phyloP scores from a whole-genome alignment of 1,139 yeast species.

The Candida sp. region DNA sequence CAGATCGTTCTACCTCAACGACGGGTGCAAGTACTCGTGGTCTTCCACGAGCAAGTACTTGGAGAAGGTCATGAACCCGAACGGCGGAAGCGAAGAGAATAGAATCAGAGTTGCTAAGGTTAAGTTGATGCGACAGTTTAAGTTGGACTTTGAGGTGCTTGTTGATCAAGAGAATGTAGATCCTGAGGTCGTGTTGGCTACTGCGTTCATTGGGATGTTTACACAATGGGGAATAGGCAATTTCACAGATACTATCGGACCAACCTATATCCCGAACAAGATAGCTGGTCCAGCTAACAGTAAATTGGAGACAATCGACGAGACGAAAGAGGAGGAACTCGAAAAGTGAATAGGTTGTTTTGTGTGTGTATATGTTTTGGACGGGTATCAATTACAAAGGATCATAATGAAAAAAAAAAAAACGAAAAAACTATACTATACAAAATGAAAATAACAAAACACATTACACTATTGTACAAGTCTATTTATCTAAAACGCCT shows the following conservation, averaged over 20 bases:
- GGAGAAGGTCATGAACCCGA: constrained; percentile 56
- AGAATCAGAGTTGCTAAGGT: constrained; percentile 59
- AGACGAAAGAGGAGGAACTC: constrained; percentile 6
- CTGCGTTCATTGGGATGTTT: constrained; percentile 63
- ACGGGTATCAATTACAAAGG: not conserved
- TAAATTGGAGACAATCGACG: constrained; percentile 6
- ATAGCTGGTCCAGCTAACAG: not conserved
- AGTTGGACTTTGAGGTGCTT: constrained; percentile 61
- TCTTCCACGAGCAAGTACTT: constrained; percentile 51
- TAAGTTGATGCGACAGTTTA: constrained; percentile 59
- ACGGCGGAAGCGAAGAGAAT: constrained; percentile 57
- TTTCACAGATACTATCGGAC: constrained; percentile 57
- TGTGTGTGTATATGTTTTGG: not conserved
- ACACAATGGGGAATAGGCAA: constrained; percentile 68
- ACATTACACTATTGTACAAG: constrained; percentile 8
- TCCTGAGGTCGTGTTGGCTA: constrained; percentile 54
- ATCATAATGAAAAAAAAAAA: not conserved
- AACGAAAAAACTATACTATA: not conserved
- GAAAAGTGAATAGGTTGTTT: not conserved
- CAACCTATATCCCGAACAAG: constrained; percentile 34
- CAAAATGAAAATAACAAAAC: not conserved
- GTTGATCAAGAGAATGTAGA: constrained; percentile 53
- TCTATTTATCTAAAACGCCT: constrained; percentile 41
- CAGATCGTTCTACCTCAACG: constrained; percentile 49
- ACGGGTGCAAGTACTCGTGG: constrained; percentile 63